Conservation (phyloP, 2,329 filamentous ascomycete species). For the Plectosphaerella cucumerina region DNA sequence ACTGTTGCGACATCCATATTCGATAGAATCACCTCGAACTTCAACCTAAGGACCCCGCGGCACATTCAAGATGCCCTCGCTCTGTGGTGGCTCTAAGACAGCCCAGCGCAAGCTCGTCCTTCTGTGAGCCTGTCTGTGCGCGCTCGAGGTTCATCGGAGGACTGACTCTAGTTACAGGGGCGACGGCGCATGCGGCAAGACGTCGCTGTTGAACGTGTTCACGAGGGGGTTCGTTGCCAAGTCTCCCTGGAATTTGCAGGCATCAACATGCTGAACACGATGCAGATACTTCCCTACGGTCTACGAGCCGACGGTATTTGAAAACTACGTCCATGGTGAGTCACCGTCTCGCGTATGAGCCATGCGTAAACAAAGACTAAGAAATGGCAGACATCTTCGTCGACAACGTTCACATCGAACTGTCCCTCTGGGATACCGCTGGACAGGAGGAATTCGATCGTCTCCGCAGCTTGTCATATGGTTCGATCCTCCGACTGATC, state of each 20-base stretch:
- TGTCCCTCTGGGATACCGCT: conserved; percentile 97
- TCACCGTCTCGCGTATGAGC: neutral
- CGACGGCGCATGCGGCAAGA: conserved; percentile 96
- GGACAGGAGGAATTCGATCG: conserved; percentile 99
- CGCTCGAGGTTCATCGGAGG: neutral
- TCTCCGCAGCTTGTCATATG: conserved; percentile 90
- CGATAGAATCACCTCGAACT: neutral
- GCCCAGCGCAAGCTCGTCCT: conserved; percentile 96
- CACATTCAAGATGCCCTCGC: conserved; percentile 10
- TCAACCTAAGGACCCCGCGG: neutral
- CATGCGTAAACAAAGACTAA: neutral
- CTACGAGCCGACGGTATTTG: conserved; percentile 97
- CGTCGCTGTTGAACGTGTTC: conserved; percentile 94
- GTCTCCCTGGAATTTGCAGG: neutral
- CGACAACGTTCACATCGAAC: conserved; percentile 92
- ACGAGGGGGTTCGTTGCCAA: conserved; percentile 73
- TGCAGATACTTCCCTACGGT: conserved; percentile 91
- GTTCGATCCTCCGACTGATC: conserved; percentile 30
- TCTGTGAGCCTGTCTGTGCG: conserved; percentile 55
- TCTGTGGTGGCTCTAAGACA: conserved; percentile 72
- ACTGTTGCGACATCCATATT: neutral
- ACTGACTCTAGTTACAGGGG: conserved; percentile 50
- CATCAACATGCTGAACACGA: conserved; percentile 3
- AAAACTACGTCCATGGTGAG: conserved; percentile 97
- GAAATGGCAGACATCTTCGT: conserved; percentile 81